Evolutionary conservation across 345 rosid genomes (phyloP), one percentile per base, ranked within the genome.

Genomic region (Aegle marmelos): DNA sequence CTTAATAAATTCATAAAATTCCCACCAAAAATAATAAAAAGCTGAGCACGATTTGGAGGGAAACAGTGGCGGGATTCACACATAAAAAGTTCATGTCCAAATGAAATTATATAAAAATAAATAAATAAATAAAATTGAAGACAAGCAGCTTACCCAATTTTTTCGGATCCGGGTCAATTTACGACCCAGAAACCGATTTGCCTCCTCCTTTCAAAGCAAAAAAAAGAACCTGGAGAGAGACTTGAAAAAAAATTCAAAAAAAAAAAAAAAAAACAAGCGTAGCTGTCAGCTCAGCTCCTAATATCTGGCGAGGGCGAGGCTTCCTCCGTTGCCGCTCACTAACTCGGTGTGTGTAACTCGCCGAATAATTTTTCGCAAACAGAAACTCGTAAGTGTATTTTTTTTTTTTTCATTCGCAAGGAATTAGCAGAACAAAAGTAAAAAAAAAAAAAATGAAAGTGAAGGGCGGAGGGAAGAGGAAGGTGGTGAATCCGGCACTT

Each of bases 401-500:
- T 6, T 34, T n/a, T 7, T 37, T 39, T 9, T 8, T 34, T 21
- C 41, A 22, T 36, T 65, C n/a, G 5, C 36, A 24, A 4, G 45
- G 36, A 65, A 34, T 22, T 50, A 50, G 7, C 7, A 16, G 17
- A 13, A 62, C 14, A 62, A 10, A 25, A 25, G 1, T 39, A 2
- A 45, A 27, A 5, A 56, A 13, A 56, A 13, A 1, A 13, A 30
- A 60, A 19, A 75, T 36, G 79, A 24, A 68, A 70, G 72, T 83
- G 85, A 83, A 76, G 78, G 76, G 80, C 5, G 85, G 85, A 76
- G 80, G 73, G 69, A 80, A 80, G 83, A 83, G 68, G 76, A 77
- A 77, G 75, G 33, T 34, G 50, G 60, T 11, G 48, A 58, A 57
- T 66, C 24, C 25, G 50, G 65, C 33, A 24, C 62, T 28, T 17